Evolutionary conservation across 2,329 filamentous ascomycete species (phyloP).

Genomic region (Beauveria sp.): DNA sequence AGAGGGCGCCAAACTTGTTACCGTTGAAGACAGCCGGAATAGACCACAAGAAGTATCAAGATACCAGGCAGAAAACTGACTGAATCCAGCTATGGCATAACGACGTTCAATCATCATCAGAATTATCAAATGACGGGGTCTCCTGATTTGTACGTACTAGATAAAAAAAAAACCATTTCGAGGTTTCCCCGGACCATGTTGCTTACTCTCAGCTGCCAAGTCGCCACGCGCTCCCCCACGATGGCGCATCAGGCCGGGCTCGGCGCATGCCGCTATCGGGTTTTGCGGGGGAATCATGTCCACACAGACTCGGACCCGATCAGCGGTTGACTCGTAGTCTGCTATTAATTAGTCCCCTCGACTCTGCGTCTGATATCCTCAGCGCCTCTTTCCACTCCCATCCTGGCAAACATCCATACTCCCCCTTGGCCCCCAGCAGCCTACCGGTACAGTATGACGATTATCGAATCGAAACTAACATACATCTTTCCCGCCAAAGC

Average conservation of each 20-base stretch:
- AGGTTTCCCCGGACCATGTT: not conserved
- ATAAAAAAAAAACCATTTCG: too few relatives aligned
- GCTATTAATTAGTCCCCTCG: not conserved
- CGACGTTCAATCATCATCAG: too few relatives aligned
- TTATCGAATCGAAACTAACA: not conserved
- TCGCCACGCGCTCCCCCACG: not conserved
- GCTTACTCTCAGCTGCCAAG: not conserved
- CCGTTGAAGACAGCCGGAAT: too few relatives aligned
- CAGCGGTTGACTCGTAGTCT: not conserved
- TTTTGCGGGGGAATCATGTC: not conserved
- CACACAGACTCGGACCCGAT: not conserved
- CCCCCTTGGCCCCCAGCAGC: not conserved
- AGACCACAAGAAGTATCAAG: too few relatives aligned
- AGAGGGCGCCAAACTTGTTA: too few relatives aligned
- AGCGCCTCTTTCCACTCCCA: not conserved
- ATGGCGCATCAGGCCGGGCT: not conserved
- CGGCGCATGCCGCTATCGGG: not conserved
- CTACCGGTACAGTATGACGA: not conserved
- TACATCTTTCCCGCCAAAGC: not conserved
- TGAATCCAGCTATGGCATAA: too few relatives aligned
- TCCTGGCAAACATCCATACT: not conserved
- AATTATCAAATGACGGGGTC: too few relatives aligned
- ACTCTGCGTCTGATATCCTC: not conserved
- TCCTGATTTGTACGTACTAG: too few relatives aligned
- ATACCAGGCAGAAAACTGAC: too few relatives aligned